Conservation (phyloP, 371 early-diverging fungal genomes). For the Coemansia sp. region DNA sequence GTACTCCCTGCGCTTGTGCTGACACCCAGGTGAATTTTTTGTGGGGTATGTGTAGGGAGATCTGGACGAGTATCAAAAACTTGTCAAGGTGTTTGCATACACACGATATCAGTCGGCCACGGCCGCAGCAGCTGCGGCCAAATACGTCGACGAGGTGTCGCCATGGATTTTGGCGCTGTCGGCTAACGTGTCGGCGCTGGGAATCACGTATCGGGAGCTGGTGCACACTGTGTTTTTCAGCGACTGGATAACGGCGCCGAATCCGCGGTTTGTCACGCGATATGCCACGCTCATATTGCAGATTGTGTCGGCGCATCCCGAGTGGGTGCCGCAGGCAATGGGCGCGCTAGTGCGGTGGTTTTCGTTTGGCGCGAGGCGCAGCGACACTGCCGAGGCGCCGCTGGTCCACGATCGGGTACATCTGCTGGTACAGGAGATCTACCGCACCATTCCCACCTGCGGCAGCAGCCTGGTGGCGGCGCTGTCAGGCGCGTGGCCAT, state of each 20-base stretch:
- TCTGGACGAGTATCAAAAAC: slow-evolving; percentile 32
- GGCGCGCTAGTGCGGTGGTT: slow-evolving; percentile 63
- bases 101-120: not conserved
- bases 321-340: slow-evolving; percentile 68
- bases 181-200: slow-evolving; percentile 57
- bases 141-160: slow-evolving; percentile 25
- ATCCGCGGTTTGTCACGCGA: slow-evolving; percentile 60
- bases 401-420: slow-evolving; percentile 66
- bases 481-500: slow-evolving; percentile 71
- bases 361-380: slow-evolving; percentile 54
- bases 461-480: slow-evolving; percentile 66
- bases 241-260: slow-evolving; percentile 64
- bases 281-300: slow-evolving; percentile 76
- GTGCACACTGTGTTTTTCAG: slow-evolving; percentile 70
- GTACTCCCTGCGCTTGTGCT: not conserved
- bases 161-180: slow-evolving; percentile 52
- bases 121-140: slow-evolving; percentile 10
- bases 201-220: slow-evolving; percentile 57
- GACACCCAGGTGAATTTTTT: not conserved
- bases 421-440: slow-evolving; percentile 62
- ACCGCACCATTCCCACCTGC: slow-evolving; percentile 78
- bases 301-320: slow-evolving; percentile 82
- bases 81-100: slow-evolving; percentile 34
- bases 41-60: slow-evolving; percentile 8
- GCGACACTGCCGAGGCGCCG: slow-evolving; percentile 31